Conservation (phyloP, 2,329 filamentous ascomycete genomes). For the Xylariaceae sp. region DNA sequence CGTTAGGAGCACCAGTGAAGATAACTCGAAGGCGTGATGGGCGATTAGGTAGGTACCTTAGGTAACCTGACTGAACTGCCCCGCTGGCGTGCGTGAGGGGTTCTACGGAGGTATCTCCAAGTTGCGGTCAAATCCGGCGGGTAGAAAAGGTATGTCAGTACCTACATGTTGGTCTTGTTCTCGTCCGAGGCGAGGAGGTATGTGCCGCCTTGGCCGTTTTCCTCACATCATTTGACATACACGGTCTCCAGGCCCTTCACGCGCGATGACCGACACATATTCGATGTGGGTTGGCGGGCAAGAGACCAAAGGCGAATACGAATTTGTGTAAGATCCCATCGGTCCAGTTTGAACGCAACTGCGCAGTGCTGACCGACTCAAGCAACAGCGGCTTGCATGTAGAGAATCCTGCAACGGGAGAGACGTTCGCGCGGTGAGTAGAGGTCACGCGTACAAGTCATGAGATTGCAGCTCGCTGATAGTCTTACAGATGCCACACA, state of each 20-base stretch:
- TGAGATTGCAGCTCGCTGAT: neutral
- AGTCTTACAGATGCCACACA: conserved; percentile 39
- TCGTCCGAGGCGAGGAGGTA: too few relatives aligned
- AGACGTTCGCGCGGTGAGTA: conserved; percentile 47
- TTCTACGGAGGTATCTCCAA: too few relatives aligned
- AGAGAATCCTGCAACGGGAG: conserved; percentile 50
- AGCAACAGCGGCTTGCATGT: conserved; percentile 40
- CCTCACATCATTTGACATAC: too few relatives aligned
- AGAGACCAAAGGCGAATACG: conserved; percentile 38
- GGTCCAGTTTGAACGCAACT: conserved; percentile 7
- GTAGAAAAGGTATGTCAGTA: too few relatives aligned
- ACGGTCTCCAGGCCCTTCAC: neutral
- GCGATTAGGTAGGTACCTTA: too few relatives aligned
- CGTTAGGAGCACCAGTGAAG: too few relatives aligned
- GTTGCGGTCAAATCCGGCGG: too few relatives aligned
- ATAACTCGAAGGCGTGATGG: too few relatives aligned
- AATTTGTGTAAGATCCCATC: conserved; percentile 41
- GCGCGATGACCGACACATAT: conserved; percentile 20
- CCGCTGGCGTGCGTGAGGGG: too few relatives aligned
- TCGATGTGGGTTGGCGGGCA: conserved; percentile 40
- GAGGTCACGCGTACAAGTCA: neutral
- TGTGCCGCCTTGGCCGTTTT: too few relatives aligned
- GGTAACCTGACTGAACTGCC: too few relatives aligned
- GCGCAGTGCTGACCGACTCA: neutral
- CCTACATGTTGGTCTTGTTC: too few relatives aligned